phyloP scores from a whole-genome alignment of 2,329 filamentous ascomycete species.

The Colletotrichum plurivorum region DNA sequence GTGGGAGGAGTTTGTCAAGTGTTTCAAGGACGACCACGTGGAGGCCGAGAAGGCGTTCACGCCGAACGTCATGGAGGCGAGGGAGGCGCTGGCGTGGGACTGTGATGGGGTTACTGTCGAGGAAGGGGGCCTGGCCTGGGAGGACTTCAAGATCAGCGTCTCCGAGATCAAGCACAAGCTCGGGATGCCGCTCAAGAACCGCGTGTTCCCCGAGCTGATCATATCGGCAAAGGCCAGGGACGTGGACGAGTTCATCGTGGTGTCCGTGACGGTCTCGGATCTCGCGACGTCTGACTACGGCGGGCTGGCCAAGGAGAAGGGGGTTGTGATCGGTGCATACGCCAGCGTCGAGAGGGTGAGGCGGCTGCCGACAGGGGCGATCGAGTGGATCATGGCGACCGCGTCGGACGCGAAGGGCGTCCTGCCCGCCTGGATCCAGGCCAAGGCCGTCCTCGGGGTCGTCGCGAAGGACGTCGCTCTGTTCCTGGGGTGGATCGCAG shows the following conservation, averaged over 20 bases:
- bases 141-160: constrained; percentile 63
- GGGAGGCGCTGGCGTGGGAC: constrained; percentile 60
- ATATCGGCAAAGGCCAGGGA: constrained; percentile 64
- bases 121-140: constrained; percentile 59
- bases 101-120: constrained; percentile 56
- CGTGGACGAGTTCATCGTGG: constrained; percentile 65
- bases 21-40: constrained; percentile 67
- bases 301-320: constrained; percentile 56
- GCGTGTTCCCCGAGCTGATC: constrained; percentile 77
- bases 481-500: constrained; percentile 74
- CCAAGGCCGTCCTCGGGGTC: constrained; percentile 71
- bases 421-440: constrained; percentile 77
- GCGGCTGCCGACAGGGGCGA: constrained; percentile 57
- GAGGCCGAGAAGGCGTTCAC: constrained; percentile 58
- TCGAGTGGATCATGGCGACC: constrained; percentile 86
- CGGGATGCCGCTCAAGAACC: constrained; percentile 66
- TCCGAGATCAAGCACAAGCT: constrained; percentile 78
- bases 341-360: constrained; percentile 75
- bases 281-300: constrained; percentile 51
- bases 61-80: constrained; percentile 52
- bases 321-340: constrained; percentile 71
- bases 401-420: constrained; percentile 78
- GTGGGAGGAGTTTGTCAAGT: constrained; percentile 74
- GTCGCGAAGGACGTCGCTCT: constrained; percentile 80
- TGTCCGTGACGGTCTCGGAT: constrained; percentile 68